Evolutionary conservation across 257 asterid genomes (phyloP).

Genomic region (Rauvolfia tetraphylla): DNA sequence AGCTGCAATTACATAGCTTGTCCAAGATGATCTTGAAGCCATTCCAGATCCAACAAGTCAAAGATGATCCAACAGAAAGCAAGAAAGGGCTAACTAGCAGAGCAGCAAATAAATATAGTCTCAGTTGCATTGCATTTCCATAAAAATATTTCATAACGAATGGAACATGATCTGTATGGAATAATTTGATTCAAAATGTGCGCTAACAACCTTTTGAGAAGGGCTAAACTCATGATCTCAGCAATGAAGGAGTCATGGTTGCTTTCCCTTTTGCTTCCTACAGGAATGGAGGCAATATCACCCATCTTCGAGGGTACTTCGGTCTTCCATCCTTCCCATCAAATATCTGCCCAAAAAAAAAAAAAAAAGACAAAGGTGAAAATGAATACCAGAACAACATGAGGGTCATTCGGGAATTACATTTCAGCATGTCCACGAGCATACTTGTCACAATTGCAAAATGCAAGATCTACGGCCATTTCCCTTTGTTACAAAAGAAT

Average conservation of each 20-base stretch:
- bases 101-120: neutral
- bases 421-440: neutral
- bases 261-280: slow-evolving; percentile 27
- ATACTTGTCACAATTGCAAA: neutral
- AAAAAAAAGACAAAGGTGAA: neutral
- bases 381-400: slow-evolving; percentile 19
- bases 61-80: neutral
- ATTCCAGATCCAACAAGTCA: neutral
- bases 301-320: slow-evolving; percentile 93
- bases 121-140: slow-evolving; percentile 5
- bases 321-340: slow-evolving; percentile 94
- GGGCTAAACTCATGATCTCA: neutral
- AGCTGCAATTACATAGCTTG: neutral
- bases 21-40: slow-evolving; percentile 3
- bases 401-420: neutral
- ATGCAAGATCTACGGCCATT: neutral
- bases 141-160: neutral
- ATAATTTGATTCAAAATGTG: slow-evolving; percentile 21
- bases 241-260: neutral
- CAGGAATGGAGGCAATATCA: slow-evolving; percentile 92
- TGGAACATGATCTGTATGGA: slow-evolving; percentile 5
- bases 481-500: neutral
- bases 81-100: neutral
- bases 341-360: slow-evolving; percentile 57
- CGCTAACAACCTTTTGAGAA: slow-evolving; percentile 1